These are phyloP conservation scores for Blumeria graminis DNA, from an alignment of 2,329 filamentous ascomycete species.

Conservation along the genomic window DNA sequence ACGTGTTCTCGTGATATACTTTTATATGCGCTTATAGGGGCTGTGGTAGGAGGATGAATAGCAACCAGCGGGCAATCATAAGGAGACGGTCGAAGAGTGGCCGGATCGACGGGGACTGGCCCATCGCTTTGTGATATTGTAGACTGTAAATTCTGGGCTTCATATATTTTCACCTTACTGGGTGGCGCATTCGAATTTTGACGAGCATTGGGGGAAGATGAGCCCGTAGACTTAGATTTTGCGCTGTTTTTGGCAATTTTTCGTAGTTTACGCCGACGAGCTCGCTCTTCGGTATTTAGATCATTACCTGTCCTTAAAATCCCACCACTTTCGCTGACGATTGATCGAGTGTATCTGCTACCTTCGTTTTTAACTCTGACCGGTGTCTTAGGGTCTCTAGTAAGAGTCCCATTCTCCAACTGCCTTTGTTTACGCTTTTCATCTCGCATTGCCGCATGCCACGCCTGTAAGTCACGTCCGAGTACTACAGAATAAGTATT, in stretches of 20 bases:
- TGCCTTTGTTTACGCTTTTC: conserved; percentile 23
- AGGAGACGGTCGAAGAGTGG: conserved; percentile 29
- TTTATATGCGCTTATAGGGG: conserved; percentile 38
- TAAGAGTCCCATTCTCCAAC: conserved; percentile 21
- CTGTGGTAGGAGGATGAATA: conserved; percentile 39
- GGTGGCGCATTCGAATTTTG: conserved; percentile 13
- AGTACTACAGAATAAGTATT: conserved; percentile 50
- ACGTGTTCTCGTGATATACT: conserved; percentile 52
- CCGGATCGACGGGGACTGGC: conserved; percentile 9
- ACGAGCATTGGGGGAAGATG: conserved; percentile 16
- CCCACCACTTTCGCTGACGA: conserved; percentile 44
- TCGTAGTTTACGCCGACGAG: conserved; percentile 19
- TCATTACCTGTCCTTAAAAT: conserved; percentile 41
- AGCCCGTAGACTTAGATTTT: conserved; percentile 22
- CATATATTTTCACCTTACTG: neutral
- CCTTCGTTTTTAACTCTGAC: conserved; percentile 21
- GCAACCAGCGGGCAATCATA: conserved; percentile 40
- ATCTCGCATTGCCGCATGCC: conserved; percentile 21
- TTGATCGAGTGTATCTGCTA: conserved; percentile 27
- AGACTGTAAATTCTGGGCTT: conserved; percentile 1
- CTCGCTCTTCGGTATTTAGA: conserved; percentile 28
- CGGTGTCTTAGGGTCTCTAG: conserved; percentile 19
- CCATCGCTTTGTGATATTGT: conserved; percentile 5
- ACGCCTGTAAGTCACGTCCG: conserved; percentile 42
- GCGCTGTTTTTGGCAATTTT: conserved; percentile 9